Base-by-base conservation (phyloP, 2,329 filamentous ascomycete genomes). In the Pseudogymnoascus sp. region DNA sequence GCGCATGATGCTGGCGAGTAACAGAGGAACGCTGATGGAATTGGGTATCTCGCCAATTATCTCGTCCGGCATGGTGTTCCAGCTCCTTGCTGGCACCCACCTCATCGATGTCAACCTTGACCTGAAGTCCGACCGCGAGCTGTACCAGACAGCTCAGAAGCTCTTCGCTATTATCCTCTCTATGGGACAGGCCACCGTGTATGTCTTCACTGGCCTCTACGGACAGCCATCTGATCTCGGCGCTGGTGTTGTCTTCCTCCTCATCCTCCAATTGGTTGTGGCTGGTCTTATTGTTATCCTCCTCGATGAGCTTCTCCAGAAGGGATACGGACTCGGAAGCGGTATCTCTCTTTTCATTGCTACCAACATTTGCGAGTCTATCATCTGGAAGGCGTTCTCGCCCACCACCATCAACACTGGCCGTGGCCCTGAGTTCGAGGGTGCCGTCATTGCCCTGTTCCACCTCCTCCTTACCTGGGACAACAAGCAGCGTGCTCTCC, bases 51-150 rank as follows among this genome's bases (percentile, higher is more conserved):
- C 94, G 24, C 95, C 95, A 71, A 99, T 99, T 78, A 97, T 99
- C 79, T 97, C 94, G 64, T 97, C 94, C 37, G 94, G 94, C 79
- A 99, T 99, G 94, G 92, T 99, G 73, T 99, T 99, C 86, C 94
- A 99, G 87, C 92, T 99, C 73, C 90, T 99, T 68, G 94, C 94
- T 74, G 94, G 94, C 74, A 99, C 94, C 77, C 94, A 99, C 84
- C 89, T 97, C 81, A 97, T 99, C 79, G 94, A 99, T 76, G 93
- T 99, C 83, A 97, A 99, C 85, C 90, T 99, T 72, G 94, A 99
- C 84, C 88, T 97, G 78, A 99, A 99, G 85, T 94, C 93, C 77
- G 94, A 99, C 79, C 94, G 94, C 79, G 94, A 99, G 83, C 87
- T 99, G 67, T 99, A 99, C 86, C 94, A 99, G 83, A 99, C 93